These are phyloP conservation scores for Candida pseudoviswanathii DNA, from an alignment of 1,139 yeast species.

Conservation along the genomic window DNA sequence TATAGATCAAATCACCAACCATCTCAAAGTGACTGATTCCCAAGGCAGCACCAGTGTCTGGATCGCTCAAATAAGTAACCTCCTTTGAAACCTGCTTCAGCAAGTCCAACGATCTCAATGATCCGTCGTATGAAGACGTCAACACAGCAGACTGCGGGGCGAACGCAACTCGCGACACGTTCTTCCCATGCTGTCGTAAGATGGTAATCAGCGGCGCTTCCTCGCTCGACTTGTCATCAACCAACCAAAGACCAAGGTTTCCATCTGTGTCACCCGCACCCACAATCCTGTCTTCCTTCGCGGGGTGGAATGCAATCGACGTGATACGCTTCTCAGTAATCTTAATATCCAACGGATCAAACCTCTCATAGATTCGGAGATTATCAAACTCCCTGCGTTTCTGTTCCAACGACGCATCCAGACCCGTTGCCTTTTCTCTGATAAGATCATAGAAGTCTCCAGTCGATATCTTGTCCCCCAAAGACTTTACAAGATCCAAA, in stretches of 20 bases:
- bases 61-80: constrained; percentile 54
- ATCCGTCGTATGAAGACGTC: constrained; percentile 66
- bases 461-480: constrained; percentile 63
- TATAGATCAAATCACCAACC: constrained; percentile 52
- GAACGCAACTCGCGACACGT: constrained; percentile 65
- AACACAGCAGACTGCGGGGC: too few relatives aligned
- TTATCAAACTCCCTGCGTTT: constrained; percentile 55
- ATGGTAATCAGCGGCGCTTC: constrained; percentile 60
- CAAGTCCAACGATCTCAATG: constrained; percentile 72
- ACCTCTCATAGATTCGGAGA: constrained; percentile 53
- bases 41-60: constrained; percentile 40
- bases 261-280: constrained; percentile 90
- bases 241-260: constrained; percentile 87
- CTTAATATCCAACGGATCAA: constrained; percentile 71
- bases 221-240: constrained; percentile 37
- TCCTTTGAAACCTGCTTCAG: constrained; percentile 61
- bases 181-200: constrained; percentile 74
- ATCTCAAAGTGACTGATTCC: constrained; percentile 69
- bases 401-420: constrained; percentile 40
- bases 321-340: constrained; percentile 75
- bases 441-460: constrained; percentile 75
- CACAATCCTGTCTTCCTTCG: constrained; percentile 59
- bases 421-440: constrained; percentile 25
- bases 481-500: constrained; percentile 40
- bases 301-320: constrained; percentile 75